phyloP scores from a whole-genome alignment of 805 yeast species.

The Kregervanrija fluxuum region DNA sequence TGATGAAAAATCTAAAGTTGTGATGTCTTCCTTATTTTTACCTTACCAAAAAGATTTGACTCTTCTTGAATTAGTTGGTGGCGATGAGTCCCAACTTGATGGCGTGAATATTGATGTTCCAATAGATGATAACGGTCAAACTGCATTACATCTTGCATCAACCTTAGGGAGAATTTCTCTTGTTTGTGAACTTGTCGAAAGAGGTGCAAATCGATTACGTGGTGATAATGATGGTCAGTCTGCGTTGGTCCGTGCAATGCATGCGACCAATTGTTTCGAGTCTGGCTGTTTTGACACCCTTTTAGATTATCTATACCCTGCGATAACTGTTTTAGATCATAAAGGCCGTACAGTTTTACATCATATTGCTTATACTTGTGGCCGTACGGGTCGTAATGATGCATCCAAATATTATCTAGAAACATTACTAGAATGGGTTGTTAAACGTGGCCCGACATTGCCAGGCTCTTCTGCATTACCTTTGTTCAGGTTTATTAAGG shows the following conservation, averaged over 20 bases:
- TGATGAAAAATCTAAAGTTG: slow-evolving; percentile 27
- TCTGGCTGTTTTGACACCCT: slow-evolving; percentile 65
- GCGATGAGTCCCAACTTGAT: slow-evolving; percentile 21
- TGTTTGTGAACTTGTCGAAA: slow-evolving; percentile 59
- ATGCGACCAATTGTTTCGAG: slow-evolving; percentile 78
- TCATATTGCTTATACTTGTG: slow-evolving; percentile 76
- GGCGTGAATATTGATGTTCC: slow-evolving; percentile 69
- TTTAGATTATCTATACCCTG: slow-evolving; percentile 69
- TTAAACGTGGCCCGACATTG: slow-evolving; percentile 41
- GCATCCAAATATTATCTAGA: slow-evolving; percentile 72
- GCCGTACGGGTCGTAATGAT: slow-evolving; percentile 63
- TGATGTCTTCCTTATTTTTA: slow-evolving; percentile 45
- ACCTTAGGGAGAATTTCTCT: slow-evolving; percentile 74
- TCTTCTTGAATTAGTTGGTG: slow-evolving; percentile 21
- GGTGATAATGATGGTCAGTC: slow-evolving; percentile 85
- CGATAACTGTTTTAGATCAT: slow-evolving; percentile 55
- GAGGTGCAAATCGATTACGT: slow-evolving; percentile 61
- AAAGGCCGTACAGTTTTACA: slow-evolving; percentile 78
- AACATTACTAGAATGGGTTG: slow-evolving; percentile 71
- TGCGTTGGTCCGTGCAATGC: slow-evolving; percentile 75
- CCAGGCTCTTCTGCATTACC: slow-evolving; percentile 37
- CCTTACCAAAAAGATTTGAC: slow-evolving; percentile 30
- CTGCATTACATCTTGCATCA: slow-evolving; percentile 94
- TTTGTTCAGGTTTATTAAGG: slow-evolving; percentile 52
- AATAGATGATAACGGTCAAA: slow-evolving; percentile 88